phyloP scores from a whole-genome alignment of 768 basidiomycete species.

The Gloeostereum incarnatum region DNA sequence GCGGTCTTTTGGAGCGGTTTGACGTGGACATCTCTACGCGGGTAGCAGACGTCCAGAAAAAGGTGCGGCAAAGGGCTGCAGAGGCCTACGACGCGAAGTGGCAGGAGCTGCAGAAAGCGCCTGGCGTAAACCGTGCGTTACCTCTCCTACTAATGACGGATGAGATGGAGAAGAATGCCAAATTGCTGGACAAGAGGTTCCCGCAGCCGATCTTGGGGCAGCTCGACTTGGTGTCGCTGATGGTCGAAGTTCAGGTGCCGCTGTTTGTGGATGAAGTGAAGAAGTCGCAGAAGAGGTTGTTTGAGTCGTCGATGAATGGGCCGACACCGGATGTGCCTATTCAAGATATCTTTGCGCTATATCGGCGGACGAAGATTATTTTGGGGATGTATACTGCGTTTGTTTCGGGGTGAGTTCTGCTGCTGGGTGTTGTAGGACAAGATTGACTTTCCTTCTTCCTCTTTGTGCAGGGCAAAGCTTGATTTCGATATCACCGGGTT shows the following conservation, averaged over 20 bases:
- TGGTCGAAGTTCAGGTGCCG: conserved; percentile 62
- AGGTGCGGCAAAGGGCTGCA: conserved; percentile 47
- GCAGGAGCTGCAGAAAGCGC: conserved; percentile 52
- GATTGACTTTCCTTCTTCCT: conserved; percentile 2
- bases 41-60: conserved; percentile 57
- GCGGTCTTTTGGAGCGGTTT: conserved; percentile 62
- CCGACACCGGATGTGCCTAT: conserved; percentile 84
- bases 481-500: conserved; percentile 65
- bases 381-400: conserved; percentile 79
- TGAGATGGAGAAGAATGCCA: conserved; percentile 82
- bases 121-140: conserved; percentile 74
- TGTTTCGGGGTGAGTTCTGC: conserved; percentile 52
- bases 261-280: conserved; percentile 59
- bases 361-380: conserved; percentile 67
- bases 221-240: conserved; percentile 68
- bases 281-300: conserved; percentile 59
- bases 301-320: conserved; percentile 79
- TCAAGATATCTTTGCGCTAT: conserved; percentile 84
- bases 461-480: conserved; percentile 34
- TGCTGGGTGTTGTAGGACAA: neutral
- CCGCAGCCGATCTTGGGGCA: conserved; percentile 74
- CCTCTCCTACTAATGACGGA: conserved; percentile 79
- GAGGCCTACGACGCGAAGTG: conserved; percentile 57
- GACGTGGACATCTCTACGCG: conserved; percentile 66
- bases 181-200: conserved; percentile 81